Percentiles rank a stretch among this genome's conserved stretches.
These are phyloP conservation scores for Anisodus tanguticus DNA, from an alignment of 257 asterid genomes.

Conservation along the genomic window DNA sequence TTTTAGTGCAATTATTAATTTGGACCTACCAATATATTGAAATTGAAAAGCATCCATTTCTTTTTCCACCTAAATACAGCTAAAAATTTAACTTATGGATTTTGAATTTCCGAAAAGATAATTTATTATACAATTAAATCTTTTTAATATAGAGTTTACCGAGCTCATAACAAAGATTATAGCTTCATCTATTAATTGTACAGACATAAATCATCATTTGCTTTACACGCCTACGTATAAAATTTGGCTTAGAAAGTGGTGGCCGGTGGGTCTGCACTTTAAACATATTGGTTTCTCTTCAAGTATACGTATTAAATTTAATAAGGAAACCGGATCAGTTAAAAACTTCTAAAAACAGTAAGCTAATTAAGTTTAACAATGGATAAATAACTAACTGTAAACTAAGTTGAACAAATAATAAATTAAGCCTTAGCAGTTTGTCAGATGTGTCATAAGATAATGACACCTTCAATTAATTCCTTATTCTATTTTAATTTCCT, in stretches of 20 bases:
- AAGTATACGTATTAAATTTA: neutral
- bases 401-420: neutral
- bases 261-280: neutral
- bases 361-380: neutral
- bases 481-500: neutral
- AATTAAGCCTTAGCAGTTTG: neutral
- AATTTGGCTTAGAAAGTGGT: neutral
- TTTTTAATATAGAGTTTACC: too few species aligned
- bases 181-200: neutral
- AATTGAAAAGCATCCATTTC: neutral
- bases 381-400: neutral
- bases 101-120: too few species aligned
- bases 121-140: too few species aligned
- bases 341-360: neutral
- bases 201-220: neutral
- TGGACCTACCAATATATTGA: neutral
- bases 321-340: neutral
- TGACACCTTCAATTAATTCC: neutral
- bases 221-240: neutral
- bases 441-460: neutral
- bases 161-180: too few species aligned
- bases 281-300: neutral
- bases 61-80: neutral
- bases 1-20: conserved; percentile 7
- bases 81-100: too few species aligned